Percentiles rank a stretch among this genome's conserved stretches.
These are phyloP conservation scores for Byssoonygena ceratinophila DNA, from an alignment of 2,329 filamentous ascomycete genomes.

Conservation along the genomic window DNA sequence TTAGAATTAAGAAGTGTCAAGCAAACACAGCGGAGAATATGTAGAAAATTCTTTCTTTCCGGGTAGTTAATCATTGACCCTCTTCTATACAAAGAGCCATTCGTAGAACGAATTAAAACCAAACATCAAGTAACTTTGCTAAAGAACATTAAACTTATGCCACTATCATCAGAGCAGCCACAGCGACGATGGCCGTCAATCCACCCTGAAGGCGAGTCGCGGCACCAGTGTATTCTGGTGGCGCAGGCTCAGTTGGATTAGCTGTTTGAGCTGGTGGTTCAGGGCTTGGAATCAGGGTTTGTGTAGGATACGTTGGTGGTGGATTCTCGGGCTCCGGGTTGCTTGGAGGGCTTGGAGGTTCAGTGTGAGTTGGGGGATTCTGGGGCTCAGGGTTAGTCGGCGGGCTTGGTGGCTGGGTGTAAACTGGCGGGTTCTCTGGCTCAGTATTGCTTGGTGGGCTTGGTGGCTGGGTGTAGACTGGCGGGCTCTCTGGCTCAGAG, in stretches of 20 bases:
- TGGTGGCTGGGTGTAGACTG: not conserved
- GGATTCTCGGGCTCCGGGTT: not conserved
- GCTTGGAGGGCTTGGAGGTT: not conserved
- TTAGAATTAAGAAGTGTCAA: not conserved
- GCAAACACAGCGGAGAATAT: not conserved
- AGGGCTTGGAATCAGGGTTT: conserved; percentile 13
- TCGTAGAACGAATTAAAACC: not conserved
- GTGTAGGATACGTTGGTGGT: conserved; percentile 22
- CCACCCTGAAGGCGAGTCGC: conserved; percentile 12
- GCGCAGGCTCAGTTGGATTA: conserved; percentile 7
- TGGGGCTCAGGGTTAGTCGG: not conserved
- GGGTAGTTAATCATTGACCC: not conserved
- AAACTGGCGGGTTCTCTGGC: conserved; percentile 21
- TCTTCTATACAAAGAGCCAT: conserved; percentile 5
- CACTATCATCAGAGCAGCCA: conserved; percentile 13
- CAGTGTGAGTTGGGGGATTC: too few species aligned
- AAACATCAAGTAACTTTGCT: not conserved
- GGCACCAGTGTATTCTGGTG: conserved; percentile 14
- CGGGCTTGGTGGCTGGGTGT: conserved; percentile 1
- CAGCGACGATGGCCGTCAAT: conserved; percentile 10
- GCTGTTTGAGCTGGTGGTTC: conserved; percentile 8
- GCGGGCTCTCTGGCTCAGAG: not conserved
- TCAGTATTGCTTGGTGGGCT: not conserved
- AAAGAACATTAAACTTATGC: conserved; percentile 11
- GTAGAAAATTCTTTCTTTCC: not conserved